Base-by-base conservation (phyloP, 495 filamentous ascomycete genomes). In the Neurospora tetrasperma region DNA sequence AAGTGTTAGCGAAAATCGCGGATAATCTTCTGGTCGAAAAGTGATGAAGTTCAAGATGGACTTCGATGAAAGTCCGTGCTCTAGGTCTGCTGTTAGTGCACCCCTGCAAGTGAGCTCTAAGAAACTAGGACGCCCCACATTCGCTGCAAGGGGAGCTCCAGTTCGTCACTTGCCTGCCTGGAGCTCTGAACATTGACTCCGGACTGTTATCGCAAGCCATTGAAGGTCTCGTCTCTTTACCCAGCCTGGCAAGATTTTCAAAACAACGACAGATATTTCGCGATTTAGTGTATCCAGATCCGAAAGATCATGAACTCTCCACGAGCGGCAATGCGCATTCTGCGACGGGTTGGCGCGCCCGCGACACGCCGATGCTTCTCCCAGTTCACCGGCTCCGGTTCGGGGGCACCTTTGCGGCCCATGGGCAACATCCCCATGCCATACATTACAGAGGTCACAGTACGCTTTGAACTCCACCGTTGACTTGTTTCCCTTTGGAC, bases 361-460 rank as follows among this genome's bases (percentile, higher is more conserved):
- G 35, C 27, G 54, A 66, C 74, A 78, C 76, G 77, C 54, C 81
- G 85, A 42, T 62, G 71, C 18, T 82, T 86, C 74, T 86, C 85
- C 40, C 78, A 78, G 31, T 81, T 78, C 74, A 73, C 72, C 41
- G 76, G 73, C 71, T 74, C 46, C 14, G 54, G 54, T 38, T 66
- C 54, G 27, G 54, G 54, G 31, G 27, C 27, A 66, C 54, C 54
- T 66, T 66, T 54, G 39, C 76, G 73, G 71, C 86, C 88, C 71
- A 84, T 81, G 75, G 84, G 83, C 35, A 86, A 86, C 84, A 89
- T 90, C 46, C 90, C 90, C 38, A 90, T 92, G 74, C 90, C 90
- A 5, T 92, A 90, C 75, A 90, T 93, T 75, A 93, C 91, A 41
- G 91, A 93, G 85, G 92, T 91, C 42, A 88, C 94, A 75, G 93